Evolutionary conservation across 495 filamentous ascomycete genomes (phyloP).

Genomic region (Podospora anserina): DNA sequence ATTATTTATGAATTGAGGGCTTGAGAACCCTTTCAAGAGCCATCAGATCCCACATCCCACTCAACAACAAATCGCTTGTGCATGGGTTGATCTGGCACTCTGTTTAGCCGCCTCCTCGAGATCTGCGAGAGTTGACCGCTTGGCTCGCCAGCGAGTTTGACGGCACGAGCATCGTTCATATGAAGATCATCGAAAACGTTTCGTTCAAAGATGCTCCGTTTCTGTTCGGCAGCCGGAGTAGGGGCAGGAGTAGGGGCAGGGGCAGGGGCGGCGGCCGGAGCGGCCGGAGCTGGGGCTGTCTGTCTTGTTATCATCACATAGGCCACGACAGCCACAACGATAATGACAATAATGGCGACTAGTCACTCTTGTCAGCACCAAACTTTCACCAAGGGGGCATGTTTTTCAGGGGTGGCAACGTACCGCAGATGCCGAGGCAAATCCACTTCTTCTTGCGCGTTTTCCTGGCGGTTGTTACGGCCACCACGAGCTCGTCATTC

Average conservation of each 20-base stretch:
- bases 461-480: slow-evolving; percentile 73
- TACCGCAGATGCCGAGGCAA: slow-evolving; percentile 77
- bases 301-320: slow-evolving; percentile 38
- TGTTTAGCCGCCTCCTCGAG: slow-evolving; percentile 3
- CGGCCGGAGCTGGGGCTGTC: slow-evolving; percentile 17
- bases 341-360: slow-evolving; percentile 51
- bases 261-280: neutral
- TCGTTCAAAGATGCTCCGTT: slow-evolving; percentile 29
- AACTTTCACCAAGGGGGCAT: neutral
- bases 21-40: too few species aligned
- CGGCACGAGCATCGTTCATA: slow-evolving; percentile 31
- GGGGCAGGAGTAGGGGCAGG: slow-evolving; percentile 3
- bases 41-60: too few species aligned
- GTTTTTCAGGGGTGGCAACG: slow-evolving; percentile 36
- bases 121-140: slow-evolving; percentile 21
- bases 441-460: slow-evolving; percentile 97
- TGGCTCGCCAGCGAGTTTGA: slow-evolving; percentile 26
- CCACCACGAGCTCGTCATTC: slow-evolving; percentile 72
- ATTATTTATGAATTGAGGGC: neutral
- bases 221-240: slow-evolving; percentile 15
- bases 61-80: too few species aligned
- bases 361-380: neutral
- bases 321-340: slow-evolving; percentile 49
- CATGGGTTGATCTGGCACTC: neutral
- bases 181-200: slow-evolving; percentile 28